Evolutionary conservation across 2,329 filamentous ascomycete species (phyloP).

Genomic region (Talaromyces atroroseus): DNA sequence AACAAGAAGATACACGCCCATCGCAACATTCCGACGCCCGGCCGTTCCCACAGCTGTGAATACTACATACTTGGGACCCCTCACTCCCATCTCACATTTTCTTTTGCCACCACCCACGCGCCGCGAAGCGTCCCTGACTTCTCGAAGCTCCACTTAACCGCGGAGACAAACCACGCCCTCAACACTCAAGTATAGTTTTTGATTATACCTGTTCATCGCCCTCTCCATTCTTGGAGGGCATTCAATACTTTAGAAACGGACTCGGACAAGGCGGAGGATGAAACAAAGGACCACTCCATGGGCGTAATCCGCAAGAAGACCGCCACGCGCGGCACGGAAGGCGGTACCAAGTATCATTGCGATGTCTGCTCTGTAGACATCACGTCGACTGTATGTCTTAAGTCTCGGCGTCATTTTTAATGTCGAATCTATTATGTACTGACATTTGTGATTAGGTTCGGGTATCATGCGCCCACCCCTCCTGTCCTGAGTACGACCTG

Average conservation of each 20-base stretch:
- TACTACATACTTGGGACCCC: neutral
- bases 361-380: conserved; percentile 96
- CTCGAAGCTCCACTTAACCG: conserved; percentile 11
- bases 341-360: conserved; percentile 91
- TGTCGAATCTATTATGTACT: neutral
- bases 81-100: conserved; percentile 1
- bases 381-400: conserved; percentile 77
- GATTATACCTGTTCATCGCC: neutral
- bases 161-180: conserved; percentile 1
- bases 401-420: neutral
- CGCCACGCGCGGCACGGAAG: conserved; percentile 75
- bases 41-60: too few species aligned
- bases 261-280: conserved; percentile 35
- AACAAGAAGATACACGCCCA: neutral
- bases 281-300: conserved; percentile 52
- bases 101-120: neutral
- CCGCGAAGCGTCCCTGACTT: neutral
- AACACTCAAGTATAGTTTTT: neutral
- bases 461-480: conserved; percentile 78
- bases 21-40: neutral
- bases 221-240: conserved; percentile 30
- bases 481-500: conserved; percentile 91
- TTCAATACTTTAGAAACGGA: conserved; percentile 25
- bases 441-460: conserved; percentile 61
- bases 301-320: conserved; percentile 96